Percentiles rank a stretch among this genome's conserved stretches.
phyloP scores from a whole-genome alignment of 148 eudicot genomes.

The Amaranthus hypochondriacus region DNA sequence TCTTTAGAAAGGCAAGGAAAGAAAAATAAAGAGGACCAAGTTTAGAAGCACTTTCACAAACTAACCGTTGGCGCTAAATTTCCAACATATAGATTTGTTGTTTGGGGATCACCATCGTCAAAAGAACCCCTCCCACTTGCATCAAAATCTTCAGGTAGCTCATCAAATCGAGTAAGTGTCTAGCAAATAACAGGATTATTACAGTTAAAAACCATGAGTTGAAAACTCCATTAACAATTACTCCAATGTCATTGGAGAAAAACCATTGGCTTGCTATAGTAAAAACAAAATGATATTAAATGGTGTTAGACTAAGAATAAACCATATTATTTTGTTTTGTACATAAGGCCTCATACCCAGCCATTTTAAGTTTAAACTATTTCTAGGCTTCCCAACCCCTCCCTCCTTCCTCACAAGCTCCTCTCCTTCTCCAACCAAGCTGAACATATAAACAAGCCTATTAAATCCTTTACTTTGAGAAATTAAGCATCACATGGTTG shows the following conservation, averaged over 20 bases:
- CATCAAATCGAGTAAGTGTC: conserved; percentile 83
- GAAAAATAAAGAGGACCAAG: background rate
- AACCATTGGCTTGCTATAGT: background rate
- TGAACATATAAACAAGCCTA: background rate
- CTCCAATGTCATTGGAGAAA: background rate
- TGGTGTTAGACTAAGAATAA: background rate
- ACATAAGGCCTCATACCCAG: background rate
- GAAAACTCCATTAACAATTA: too few relatives aligned
- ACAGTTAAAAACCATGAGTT: background rate
- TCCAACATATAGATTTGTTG: conserved; percentile 96
- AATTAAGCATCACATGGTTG: background rate
- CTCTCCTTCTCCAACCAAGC: background rate
- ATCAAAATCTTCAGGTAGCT: conserved; percentile 90
- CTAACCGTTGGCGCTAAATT: conserved; percentile 91
- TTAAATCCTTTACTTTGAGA: background rate
- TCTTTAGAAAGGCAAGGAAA: background rate
- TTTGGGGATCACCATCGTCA: conserved; percentile 98
- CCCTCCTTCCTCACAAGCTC: too few relatives aligned
- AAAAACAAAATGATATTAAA: background rate
- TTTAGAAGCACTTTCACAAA: conserved; percentile 1
- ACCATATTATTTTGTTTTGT: background rate
- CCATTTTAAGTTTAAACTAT: background rate
- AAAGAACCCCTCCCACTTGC: conserved; percentile 89
- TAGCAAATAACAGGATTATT: conserved; percentile 24
- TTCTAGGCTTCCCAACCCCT: too few relatives aligned